Base-by-base conservation (phyloP, 768 basidiomycete genomes). In the Podaxis rugospora region DNA sequence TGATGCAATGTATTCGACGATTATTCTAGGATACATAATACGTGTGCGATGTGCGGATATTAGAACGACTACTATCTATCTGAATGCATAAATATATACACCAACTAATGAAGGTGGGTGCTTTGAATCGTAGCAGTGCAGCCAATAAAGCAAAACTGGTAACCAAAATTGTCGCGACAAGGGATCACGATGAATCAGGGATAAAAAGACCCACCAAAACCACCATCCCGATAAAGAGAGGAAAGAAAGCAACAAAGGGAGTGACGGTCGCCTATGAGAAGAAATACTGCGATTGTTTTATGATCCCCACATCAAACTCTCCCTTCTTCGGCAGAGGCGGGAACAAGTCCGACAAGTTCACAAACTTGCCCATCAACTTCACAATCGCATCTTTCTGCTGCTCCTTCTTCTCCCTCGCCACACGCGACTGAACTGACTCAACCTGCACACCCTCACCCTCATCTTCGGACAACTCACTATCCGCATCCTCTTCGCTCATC, bases 321-420 rank as follows among this genome's bases (percentile, higher is more conserved):
- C 96, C 96, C 76, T 92, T 93, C 72, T 83, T 70, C 0, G 96
- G 96, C 21, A 94, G 72, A 0, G 87, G 88, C 0, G 95, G 95
- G 18, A 98, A 72, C 65, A 95, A 65, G 66, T 92, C 88, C 35
- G 77, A 73, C 47, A 98, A 73, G 65, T 85, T 79, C 57, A 97
- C 82, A 70, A 93, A 94, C 77, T 84, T 86, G 76, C 80, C 78
- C 67, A 72, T 64, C 28, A 79, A 65, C 59, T 47, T 51, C 52
- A 57, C 53, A 16, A 52, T 56, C 57, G 40, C 50, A 11, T 53
- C 62, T 32, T 37, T 35, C 53, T 61, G 57, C 60, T 37, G 32
- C 62, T 27, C 36, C 63, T 53, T 53, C 64, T 18, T 65, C 58
- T 55, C 57, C 53, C 39, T 37, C 51, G 47, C 50, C 16, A 51